Percentiles rank a stretch among this genome's conserved stretches.
phyloP scores from a whole-genome alignment of 1,284 basidiomycete genomes.

The Cryptococcus wingfieldii region DNA sequence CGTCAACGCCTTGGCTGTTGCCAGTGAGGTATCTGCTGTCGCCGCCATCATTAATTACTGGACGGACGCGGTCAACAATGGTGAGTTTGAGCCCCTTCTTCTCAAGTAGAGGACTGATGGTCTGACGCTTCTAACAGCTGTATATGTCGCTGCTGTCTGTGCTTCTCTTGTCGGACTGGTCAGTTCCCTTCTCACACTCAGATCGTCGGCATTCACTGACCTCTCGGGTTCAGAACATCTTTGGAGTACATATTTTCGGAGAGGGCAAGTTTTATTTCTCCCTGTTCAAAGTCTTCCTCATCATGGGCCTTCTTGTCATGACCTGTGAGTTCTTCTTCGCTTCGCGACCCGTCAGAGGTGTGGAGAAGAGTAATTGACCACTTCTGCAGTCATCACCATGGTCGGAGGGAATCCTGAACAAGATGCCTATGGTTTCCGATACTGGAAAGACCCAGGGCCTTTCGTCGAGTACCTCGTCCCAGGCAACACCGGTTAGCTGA shows the following conservation, averaged over 20 bases:
- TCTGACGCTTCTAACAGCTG: neutral
- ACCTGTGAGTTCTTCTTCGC: slow-evolving; percentile 51
- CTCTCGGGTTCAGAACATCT: slow-evolving; percentile 3
- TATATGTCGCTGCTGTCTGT: neutral
- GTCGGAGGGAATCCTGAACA: slow-evolving; percentile 62
- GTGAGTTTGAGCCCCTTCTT: slow-evolving; percentile 5
- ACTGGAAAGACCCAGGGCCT: slow-evolving; percentile 65
- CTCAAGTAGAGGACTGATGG: neutral
- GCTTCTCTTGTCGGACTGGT: neutral
- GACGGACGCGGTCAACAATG: slow-evolving; percentile 8
- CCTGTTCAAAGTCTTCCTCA: slow-evolving; percentile 14
- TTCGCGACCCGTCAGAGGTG: slow-evolving; percentile 60
- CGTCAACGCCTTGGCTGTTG: slow-evolving; percentile 12
- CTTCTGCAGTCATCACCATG: slow-evolving; percentile 56
- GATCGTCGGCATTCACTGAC: neutral
- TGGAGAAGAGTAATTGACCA: slow-evolving; percentile 23
- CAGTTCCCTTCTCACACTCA: neutral
- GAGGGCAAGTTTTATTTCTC: slow-evolving; percentile 19
- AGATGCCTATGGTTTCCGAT: slow-evolving; percentile 52
- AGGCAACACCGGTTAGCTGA: slow-evolving; percentile 27
- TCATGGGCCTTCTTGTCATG: neutral
- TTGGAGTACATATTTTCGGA: slow-evolving; percentile 11
- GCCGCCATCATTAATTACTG: slow-evolving; percentile 10
- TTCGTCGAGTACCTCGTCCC: slow-evolving; percentile 40
- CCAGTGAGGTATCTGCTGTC: slow-evolving; percentile 7